Evolutionary conservation across 2,329 filamentous ascomycete genomes (phyloP), one percentile per base, ranked within the genome.

Genomic region (Amphichorda felina): DNA sequence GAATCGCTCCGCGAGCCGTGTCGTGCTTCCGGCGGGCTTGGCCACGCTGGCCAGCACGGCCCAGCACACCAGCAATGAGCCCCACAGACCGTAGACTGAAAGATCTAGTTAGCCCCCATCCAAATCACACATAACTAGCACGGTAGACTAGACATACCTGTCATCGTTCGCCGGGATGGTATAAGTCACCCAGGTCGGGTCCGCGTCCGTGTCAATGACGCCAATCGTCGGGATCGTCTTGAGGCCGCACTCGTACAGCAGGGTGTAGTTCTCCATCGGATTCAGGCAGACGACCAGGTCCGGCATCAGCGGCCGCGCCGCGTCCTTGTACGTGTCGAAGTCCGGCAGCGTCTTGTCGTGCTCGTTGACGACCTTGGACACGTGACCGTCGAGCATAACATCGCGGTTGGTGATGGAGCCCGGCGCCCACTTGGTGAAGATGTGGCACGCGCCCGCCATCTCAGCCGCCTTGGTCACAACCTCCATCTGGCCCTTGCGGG

Each of bases 131-230:
- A 31, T 10, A 29, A 16, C n/a, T 10, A 24, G 28, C 28, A 25
- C 13, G 15, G 15, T 30, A 8, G 5, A 8, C 4, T 5, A 26
- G 31, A 55, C 68, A 51, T 56, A 85, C 81, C 80, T 87, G 68
- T 98, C 91, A 53, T 98, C 91, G 56, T 98, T 98, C 34, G 86
- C 86, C 2, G 91, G 91, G 46, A 98, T 95, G 11, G 84, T 83
- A 54, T 98, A 98, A 4, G 91, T 96, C 34, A 96, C 87, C 75
- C 84, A 89, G 1, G 85, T 85, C 1, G 91, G 85, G 58, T 96
- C 83, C 3, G 79, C 80, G 57, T 98, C 83, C 1, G 91, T 96
- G 58, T 98, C 91, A 45, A 96, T 82, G 39, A 98, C 70, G 32
- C 89, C 91, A 50, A 98, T 91, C 0, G 91, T 96, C 1, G 91